Base-by-base conservation (phyloP, 345 rosid genomes). In the Brassica rapa region DNA sequence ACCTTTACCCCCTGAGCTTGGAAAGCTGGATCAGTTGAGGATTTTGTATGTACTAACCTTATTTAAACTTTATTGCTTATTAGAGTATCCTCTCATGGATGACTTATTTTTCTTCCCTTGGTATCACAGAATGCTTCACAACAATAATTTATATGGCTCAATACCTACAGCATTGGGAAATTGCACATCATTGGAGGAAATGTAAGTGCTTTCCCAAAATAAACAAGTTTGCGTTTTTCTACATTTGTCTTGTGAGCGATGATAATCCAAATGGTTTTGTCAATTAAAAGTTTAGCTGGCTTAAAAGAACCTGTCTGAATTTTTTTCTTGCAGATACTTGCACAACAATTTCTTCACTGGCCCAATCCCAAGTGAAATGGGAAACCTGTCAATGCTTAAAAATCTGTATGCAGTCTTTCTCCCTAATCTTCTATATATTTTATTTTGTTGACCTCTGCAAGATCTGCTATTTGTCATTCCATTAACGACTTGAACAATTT, bases 331-430 rank as follows among this genome's bases (percentile, higher is more conserved):
- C 89, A 95, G 99, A 84, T 89, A 74, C 85, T 83, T 95, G 97
- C 99, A 93, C 87, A 85, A 89, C 33, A 95, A 95, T 86, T 95
- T 87, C 88, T 81, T 95, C 57, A 88, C 89, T 68, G 98, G 93
- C 30, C 53, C 72, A 25, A 86, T 95, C 82, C 99, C 99, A 41
- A 85, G 86, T 83, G 99, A 93, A 86, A 46, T 95, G 68, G 99
- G 96, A 84, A 93, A 90, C 73, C 84, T 95, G 66, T 86, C 96
- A 2, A 74, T 64, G 71, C 94, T 95, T 83, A 83, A 72, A 77
- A 72, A 80, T 65, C 70, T 95, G 99, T 95, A 84, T 83, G 96
- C 82, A 55, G 15, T 39, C 79, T 80, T 60, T 64, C 61, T 82
- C 82, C 51, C 5, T 16, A 41, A 60, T 57, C 57, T 37, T 62